Conservation (phyloP, 1,284 basidiomycete genomes). For the Trichosporon inkin region DNA sequence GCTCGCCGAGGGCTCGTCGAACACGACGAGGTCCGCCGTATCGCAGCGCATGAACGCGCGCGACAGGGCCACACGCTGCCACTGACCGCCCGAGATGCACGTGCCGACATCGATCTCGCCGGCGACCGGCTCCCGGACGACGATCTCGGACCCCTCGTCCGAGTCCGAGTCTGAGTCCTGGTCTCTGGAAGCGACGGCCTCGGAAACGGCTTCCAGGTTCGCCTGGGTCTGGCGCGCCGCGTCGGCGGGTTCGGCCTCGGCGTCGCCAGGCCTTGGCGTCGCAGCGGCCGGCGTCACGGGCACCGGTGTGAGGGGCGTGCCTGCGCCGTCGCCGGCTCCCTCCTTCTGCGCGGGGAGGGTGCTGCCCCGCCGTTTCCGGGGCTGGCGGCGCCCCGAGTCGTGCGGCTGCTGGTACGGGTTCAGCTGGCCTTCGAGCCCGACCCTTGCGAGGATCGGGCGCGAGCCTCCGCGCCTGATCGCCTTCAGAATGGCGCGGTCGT, state of each 20-base stretch:
- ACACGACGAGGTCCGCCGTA: constrained; percentile 57
- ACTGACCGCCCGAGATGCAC: constrained; percentile 54
- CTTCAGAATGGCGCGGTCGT: constrained; percentile 54
- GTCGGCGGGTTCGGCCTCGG: not conserved
- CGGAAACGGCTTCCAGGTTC: not conserved
- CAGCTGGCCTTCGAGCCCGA: constrained; percentile 21
- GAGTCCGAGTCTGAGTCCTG: not conserved
- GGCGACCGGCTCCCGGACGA: not conserved
- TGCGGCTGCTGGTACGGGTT: constrained; percentile 9
- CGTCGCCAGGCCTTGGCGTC: not conserved
- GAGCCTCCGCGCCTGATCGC: constrained; percentile 67
- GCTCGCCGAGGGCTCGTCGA: constrained; percentile 57
- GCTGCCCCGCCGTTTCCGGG: not conserved
- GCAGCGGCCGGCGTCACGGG: not conserved
- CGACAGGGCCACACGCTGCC: constrained; percentile 77
- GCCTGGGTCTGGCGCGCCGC: not conserved
- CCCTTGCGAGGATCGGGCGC: constrained; percentile 36
- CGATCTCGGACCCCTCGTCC: not conserved
- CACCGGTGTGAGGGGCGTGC: not conserved
- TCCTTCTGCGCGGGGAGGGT: not conserved
- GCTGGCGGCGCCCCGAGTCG: not conserved
- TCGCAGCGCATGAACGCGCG: constrained; percentile 68
- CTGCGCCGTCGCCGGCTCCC: not conserved
- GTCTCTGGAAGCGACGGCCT: not conserved
- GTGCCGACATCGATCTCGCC: not conserved